Evolutionary conservation across 768 basidiomycete species (phyloP), one percentile per base, ranked within the genome.

Genomic region (Rhodotorula diobovata): DNA sequence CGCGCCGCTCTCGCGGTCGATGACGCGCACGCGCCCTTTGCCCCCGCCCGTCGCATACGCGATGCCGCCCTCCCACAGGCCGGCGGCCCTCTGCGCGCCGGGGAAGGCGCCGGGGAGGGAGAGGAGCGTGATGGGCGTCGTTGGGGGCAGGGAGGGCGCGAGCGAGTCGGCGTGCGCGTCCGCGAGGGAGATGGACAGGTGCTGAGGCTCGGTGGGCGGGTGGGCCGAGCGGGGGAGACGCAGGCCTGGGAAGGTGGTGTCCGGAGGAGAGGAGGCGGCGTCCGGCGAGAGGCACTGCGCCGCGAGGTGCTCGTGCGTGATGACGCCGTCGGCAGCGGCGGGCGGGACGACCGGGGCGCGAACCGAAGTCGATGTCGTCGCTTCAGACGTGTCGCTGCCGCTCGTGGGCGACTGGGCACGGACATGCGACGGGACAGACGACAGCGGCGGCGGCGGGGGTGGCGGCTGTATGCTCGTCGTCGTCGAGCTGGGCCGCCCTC

Each of bases 1-100:
- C 45, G 62, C 62, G 1, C 71, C 71, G n/a, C 35, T 61, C 53
- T 68, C 71, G 32, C 71, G 51, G 37, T 72, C 71, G 18, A 72
- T 72, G 37, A 72, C 60, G 35, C 71, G 48, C 15, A 72, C 60
- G n/a, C 58, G 54, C 34, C 32, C 37, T 46, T 39, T 32, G 16
- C n/a, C 51, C 6, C 48, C 37, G 45, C 41, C 61, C 15, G 55
- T 62, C 11, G 32, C 67, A 35, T 68, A 68, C 2, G 28, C 61
- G 45, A 68, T 56, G 21, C 67, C 67, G 16, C 46, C 21, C 8
- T 37, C 46, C 61, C 61, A 68, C 2, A 39, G n/a, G 3, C 46
- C 61, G 2, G 61, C 56, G 2, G 28, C 28, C 6, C 61, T 32
- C 6, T 30, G 43, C 41, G n/a, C 41, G 30, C 16, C 58, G 34